Evolutionary conservation across 306 rosid species (phyloP), one percentile per base, ranked within the genome.

Genomic region (Prosopis cineraria): DNA sequence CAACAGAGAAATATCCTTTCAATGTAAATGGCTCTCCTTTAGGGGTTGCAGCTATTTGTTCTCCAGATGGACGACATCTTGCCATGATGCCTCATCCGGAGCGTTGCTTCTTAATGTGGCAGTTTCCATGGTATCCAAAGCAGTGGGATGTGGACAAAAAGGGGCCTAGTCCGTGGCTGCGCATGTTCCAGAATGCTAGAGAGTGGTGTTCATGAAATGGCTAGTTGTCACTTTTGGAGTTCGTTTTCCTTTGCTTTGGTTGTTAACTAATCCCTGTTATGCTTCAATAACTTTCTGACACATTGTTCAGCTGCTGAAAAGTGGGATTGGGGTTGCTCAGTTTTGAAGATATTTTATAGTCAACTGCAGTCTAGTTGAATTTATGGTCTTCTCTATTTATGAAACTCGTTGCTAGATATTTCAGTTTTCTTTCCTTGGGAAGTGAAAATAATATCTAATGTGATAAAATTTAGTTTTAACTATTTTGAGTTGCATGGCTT

Each of bases 31-130:
- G 98, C 50, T 94, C 98, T 76, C 96, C 98, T 8, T 79, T 91
- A 17, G 98, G 97, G 43, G 78, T 91, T 52, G 97, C 97, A 0
- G 97, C 97, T 47, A 89, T 94, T 83, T 94, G 98, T 83, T 94
- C 98, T 22, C 96, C 96, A 9, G 90, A 94, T 72, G 98, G 98
- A 45, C 81, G 98, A 81, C 98, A 93, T 85, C 93, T 93, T 56
- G 98, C 97, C 47, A 90, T 93, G 93, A 93, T 93, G 98, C 98
- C 98, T 87, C 98, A 93, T 81, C 98, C 97, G 0, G 98, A 93
- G 78, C 95, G 98, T 43, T 91, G 98, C 90, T 93, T 93, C 85
- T 75, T 93, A 67, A 93, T 93, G 98, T 93, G 98, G 96, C 97
- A 93, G 80, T 91, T 79, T 68, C 98, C 98, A 5, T 93, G 95